phyloP scores from a whole-genome alignment of 2,329 filamentous ascomycete species.

The Penicillium sp. region DNA sequence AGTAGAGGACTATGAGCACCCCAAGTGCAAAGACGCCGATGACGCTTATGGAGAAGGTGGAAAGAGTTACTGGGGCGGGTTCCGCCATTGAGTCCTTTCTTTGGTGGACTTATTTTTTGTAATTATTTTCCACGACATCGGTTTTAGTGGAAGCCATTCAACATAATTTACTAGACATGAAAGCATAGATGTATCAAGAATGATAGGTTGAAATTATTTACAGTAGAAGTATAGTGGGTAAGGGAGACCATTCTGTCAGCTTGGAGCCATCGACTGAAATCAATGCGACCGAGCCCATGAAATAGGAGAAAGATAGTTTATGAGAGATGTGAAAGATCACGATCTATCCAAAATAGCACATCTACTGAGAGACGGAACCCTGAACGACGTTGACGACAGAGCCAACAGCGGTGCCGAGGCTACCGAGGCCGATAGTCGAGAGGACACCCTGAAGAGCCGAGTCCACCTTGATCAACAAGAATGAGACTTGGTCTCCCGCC shows the following conservation, averaged over 20 bases:
- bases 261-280: neutral
- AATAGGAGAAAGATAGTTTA: neutral
- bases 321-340: conserved; percentile 19
- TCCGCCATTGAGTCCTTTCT: conserved; percentile 4
- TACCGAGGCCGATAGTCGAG: conserved; percentile 16
- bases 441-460: conserved; percentile 15
- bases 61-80: conserved; percentile 31
- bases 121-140: too few species aligned
- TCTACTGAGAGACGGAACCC: conserved; percentile 10
- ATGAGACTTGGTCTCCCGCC: conserved; percentile 12
- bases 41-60: conserved; percentile 23
- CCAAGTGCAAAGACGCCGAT: conserved; percentile 44
- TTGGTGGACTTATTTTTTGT: neutral
- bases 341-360: neutral
- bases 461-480: conserved; percentile 21
- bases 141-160: neutral
- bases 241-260: neutral
- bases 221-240: neutral
- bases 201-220: conserved; percentile 1
- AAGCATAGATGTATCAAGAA: neutral
- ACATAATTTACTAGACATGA: neutral
- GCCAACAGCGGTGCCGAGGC: conserved; percentile 16
- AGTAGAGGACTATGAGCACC: conserved; percentile 55
- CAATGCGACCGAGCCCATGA: neutral
- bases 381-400: conserved; percentile 13